phyloP scores from a whole-genome alignment of 2,329 filamentous ascomycete genomes.

The Cladosporium sp. region DNA sequence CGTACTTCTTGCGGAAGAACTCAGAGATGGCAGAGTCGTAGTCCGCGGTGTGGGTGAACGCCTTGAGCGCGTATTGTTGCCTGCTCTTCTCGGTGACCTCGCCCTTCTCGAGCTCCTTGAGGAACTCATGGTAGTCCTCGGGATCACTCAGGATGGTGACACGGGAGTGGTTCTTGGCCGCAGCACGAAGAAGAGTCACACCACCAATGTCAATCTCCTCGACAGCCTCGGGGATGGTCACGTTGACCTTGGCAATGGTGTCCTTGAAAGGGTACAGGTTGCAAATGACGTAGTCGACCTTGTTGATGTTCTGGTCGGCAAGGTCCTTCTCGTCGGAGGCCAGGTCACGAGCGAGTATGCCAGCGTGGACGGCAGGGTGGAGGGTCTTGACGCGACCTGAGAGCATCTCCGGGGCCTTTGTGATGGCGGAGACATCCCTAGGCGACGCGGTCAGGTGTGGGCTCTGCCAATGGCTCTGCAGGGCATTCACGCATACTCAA shows the following conservation, averaged over 20 bases:
- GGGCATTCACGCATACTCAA: constrained; percentile 62
- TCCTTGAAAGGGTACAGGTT: constrained; percentile 99
- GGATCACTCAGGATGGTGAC: constrained; percentile 97
- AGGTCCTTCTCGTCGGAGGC: constrained; percentile 97
- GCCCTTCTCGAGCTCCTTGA: constrained; percentile 83
- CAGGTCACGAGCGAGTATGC: constrained; percentile 91
- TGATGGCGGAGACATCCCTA: constrained; percentile 96
- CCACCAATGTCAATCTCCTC: constrained; percentile 99
- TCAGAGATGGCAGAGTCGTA: constrained; percentile 93
- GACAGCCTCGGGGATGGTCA: constrained; percentile 93
- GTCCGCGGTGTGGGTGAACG: constrained; percentile 96
- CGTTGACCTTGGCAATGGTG: constrained; percentile 93
- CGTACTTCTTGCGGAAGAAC: constrained; percentile 98
- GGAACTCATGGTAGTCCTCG: constrained; percentile 88
- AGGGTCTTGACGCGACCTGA: constrained; percentile 92
- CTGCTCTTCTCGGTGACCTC: constrained; percentile 83
- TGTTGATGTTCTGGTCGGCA: constrained; percentile 89
- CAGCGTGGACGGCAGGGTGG: constrained; percentile 74
- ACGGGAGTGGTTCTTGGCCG: constrained; percentile 95
- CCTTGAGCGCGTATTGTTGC: constrained; percentile 91
- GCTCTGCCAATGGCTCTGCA: constrained; percentile 9
- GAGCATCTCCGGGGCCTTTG: constrained; percentile 92
- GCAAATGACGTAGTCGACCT: constrained; percentile 93
- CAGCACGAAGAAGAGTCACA: constrained; percentile 92
- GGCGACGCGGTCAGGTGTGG: constrained; percentile 9